Conservation (phyloP, 495 filamentous ascomycete species). For the Annulohypoxylon moriforme region DNA sequence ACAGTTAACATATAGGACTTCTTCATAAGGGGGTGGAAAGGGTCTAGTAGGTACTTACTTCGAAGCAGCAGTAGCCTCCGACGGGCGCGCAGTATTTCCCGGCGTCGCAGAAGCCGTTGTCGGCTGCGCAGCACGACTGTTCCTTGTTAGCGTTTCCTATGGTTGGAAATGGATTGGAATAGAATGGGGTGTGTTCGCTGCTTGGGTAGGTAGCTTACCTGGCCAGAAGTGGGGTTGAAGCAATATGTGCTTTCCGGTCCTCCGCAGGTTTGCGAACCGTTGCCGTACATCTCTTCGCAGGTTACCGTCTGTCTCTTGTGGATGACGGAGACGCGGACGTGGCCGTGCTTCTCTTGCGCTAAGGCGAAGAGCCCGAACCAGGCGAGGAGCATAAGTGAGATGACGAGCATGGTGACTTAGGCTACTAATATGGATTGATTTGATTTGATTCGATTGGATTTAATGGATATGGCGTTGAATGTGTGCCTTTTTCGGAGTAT, state of each 20-base stretch:
- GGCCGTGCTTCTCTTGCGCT: slow-evolving; percentile 24
- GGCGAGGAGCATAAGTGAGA: slow-evolving; percentile 25
- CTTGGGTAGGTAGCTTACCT: too few relatives aligned
- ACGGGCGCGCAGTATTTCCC: slow-evolving; percentile 57
- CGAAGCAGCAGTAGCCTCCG: slow-evolving; percentile 55
- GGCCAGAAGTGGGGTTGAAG: slow-evolving; percentile 51
- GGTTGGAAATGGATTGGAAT: not conserved
- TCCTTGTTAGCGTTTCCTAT: slow-evolving; percentile 23
- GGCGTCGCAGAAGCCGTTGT: slow-evolving; percentile 52
- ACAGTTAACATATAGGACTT: slow-evolving; percentile 14
- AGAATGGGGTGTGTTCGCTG: not conserved
- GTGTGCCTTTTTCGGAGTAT: not conserved
- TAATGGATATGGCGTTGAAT: not conserved
- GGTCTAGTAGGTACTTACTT: too few relatives aligned
- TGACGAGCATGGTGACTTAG: slow-evolving; percentile 18
- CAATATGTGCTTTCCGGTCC: slow-evolving; percentile 47
- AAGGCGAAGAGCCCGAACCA: slow-evolving; percentile 23
- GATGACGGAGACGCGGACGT: slow-evolving; percentile 17
- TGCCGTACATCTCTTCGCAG: slow-evolving; percentile 55
- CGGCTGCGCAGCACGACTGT: slow-evolving; percentile 54
- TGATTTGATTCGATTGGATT: not conserved
- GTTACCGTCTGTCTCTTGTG: slow-evolving; percentile 42
- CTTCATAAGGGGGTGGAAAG: not conserved
- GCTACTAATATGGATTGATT: not conserved
- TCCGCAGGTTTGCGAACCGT: slow-evolving; percentile 51